Evolutionary conservation across 352 stramenopile genomes (phyloP).

Genomic region (Aphanomyces stellatus): DNA sequence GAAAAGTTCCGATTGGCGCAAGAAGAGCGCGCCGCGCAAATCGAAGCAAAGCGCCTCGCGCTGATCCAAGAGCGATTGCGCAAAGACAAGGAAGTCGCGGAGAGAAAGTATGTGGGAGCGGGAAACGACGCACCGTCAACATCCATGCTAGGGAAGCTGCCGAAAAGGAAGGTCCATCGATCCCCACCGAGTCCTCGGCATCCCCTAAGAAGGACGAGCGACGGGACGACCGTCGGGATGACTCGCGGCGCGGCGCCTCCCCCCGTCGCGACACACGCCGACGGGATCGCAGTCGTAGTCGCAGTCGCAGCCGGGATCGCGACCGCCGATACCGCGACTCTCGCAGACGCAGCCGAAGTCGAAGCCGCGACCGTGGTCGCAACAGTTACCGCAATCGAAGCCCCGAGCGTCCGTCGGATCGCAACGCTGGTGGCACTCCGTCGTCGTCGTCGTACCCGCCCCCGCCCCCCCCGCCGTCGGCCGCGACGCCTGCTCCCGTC

Average conservation of each 20-base stretch:
- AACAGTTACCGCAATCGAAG: slow-evolving; percentile 19
- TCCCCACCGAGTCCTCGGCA: background rate
- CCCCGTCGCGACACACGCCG: slow-evolving; percentile 22
- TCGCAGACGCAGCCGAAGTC: slow-evolving; percentile 19
- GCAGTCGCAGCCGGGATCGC: slow-evolving; percentile 27
- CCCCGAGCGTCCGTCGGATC: no score
- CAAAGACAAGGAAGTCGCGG: slow-evolving; percentile 25
- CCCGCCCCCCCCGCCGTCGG: background rate
- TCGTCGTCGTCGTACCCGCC: no score
- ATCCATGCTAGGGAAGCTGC: slow-evolving; percentile 6
- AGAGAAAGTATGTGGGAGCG: slow-evolving; percentile 9
- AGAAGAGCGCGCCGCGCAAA: slow-evolving; percentile 31
- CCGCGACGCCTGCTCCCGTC: background rate
- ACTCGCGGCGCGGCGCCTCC: slow-evolving; percentile 21
- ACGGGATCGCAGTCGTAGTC: slow-evolving; percentile 25
- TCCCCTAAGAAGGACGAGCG: slow-evolving; percentile 1
- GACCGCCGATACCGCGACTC: slow-evolving; percentile 21
- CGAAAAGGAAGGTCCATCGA: slow-evolving; percentile 7
- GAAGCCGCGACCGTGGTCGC: slow-evolving; percentile 23
- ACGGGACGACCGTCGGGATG: slow-evolving; percentile 1
- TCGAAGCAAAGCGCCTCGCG: slow-evolving; percentile 27
- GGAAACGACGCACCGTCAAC: no score
- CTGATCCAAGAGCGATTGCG: slow-evolving; percentile 27
- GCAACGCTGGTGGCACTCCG: no score
- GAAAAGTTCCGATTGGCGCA: slow-evolving; percentile 39